phyloP scores from a whole-genome alignment of 768 basidiomycete species.

The Boletus subcaerulescens region DNA sequence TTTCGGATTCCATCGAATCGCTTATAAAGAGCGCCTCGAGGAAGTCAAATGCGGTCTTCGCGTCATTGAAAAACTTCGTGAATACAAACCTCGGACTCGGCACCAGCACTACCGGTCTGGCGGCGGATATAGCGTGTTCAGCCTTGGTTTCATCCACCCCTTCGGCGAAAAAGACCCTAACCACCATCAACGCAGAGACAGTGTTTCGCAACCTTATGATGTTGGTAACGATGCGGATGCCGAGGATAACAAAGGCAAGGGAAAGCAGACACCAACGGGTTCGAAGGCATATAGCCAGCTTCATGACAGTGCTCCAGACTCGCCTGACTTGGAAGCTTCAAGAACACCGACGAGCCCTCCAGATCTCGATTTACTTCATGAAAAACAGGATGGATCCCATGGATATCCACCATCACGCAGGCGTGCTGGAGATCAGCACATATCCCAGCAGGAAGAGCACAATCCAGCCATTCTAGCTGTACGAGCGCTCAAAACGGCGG shows the following conservation, averaged over 20 bases:
- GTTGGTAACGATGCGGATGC: conserved; percentile 32
- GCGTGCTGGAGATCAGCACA: conserved; percentile 17
- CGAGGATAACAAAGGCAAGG: conserved; percentile 31
- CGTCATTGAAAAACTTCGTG: conserved; percentile 65
- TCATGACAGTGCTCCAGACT: conserved; percentile 6
- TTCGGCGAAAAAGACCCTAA: conserved; percentile 45
- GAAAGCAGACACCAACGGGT: conserved; percentile 21
- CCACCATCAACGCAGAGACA: conserved; percentile 29
- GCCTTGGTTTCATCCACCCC: conserved; percentile 29
- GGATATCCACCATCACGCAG: conserved; percentile 40
- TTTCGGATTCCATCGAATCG: conserved; percentile 73
- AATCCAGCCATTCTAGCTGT: conserved; percentile 54
- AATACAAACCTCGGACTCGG: conserved; percentile 51
- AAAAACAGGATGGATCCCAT: conserved; percentile 20
- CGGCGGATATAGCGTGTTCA: conserved; percentile 44
- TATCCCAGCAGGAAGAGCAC: conserved; percentile 30
- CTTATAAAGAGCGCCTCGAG: conserved; percentile 69
- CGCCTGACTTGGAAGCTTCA: conserved; percentile 8
- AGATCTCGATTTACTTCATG: conserved; percentile 1
- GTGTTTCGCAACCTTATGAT: conserved; percentile 21
- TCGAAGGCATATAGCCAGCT: neutral
- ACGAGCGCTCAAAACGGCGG: conserved; percentile 61
- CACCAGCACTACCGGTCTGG: conserved; percentile 32
- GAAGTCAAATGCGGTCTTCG: conserved; percentile 50
- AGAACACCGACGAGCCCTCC: conserved; percentile 8